A percentile compares a stretch with the other conserved stretches of the same genome.
phyloP scores from a whole-genome alignment of 306 rosid genomes.

The Vigna radiata region DNA sequence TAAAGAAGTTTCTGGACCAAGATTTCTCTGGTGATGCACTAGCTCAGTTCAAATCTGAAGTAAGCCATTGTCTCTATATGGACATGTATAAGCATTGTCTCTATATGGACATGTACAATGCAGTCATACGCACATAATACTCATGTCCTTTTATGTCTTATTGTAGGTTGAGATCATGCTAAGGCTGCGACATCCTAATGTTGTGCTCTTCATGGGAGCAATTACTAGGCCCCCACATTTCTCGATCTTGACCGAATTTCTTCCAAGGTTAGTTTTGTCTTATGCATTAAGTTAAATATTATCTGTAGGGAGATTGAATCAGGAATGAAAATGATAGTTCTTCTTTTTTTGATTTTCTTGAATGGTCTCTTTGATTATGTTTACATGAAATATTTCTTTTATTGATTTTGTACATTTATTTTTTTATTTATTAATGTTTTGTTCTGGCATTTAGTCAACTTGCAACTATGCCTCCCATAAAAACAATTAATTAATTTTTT shows the following conservation, averaged over 20 bases:
- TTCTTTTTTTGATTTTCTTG: constrained; percentile 28
- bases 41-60: constrained; percentile 93
- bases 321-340: neutral
- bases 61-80: constrained; percentile 52
- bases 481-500: constrained; percentile 33
- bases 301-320: constrained; percentile 29
- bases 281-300: constrained; percentile 15
- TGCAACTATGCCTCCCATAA: constrained; percentile 33
- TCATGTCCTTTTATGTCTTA: constrained; percentile 39
- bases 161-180: constrained; percentile 96
- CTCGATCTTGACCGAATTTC: constrained; percentile 95
- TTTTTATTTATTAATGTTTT: constrained; percentile 27
- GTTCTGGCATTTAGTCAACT: constrained; percentile 4
- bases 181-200: constrained; percentile 98
- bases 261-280: constrained; percentile 73
- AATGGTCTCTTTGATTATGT: constrained; percentile 26
- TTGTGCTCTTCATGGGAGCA: constrained; percentile 99
- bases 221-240: constrained; percentile 93
- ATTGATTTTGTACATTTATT: constrained; percentile 28
- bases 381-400: constrained; percentile 17
- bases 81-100: constrained; percentile 30
- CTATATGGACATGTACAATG: constrained; percentile 14
- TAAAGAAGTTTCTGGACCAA: constrained; percentile 97
- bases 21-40: constrained; percentile 95
- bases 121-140: constrained; percentile 25